These are phyloP conservation scores for Boletus fagicola DNA, from an alignment of 768 basidiomycete species.

Conservation along the genomic window DNA sequence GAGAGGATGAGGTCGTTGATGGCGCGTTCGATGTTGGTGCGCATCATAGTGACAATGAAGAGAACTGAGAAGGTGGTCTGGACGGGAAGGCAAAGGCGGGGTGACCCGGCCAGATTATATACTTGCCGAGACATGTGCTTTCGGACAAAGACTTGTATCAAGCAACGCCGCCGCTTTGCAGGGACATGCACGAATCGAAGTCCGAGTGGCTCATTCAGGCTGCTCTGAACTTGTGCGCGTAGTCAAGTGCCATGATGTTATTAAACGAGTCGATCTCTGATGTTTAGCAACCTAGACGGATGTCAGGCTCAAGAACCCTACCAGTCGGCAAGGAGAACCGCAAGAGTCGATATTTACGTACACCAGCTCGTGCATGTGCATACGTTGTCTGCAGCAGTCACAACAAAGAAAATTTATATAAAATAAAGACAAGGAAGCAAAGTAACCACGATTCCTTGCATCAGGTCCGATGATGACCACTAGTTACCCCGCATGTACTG, in stretches of 20 bases:
- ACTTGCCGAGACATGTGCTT: background rate
- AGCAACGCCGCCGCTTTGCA: background rate
- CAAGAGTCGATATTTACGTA: background rate
- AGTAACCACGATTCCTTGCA: background rate
- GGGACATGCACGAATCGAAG: background rate
- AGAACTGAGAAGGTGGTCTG: background rate
- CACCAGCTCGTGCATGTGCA: background rate
- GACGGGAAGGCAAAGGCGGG: background rate
- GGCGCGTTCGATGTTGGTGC: slow-evolving; percentile 14
- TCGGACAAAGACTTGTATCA: slow-evolving; percentile 7
- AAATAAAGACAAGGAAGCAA: background rate
- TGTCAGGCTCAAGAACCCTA: background rate
- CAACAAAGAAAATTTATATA: background rate
- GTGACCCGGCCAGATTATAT: background rate
- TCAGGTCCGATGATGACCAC: no score
- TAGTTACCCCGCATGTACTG: no score
- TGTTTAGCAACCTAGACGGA: background rate
- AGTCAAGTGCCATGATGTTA: background rate
- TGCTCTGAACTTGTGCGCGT: background rate
- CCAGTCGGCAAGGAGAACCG: background rate
- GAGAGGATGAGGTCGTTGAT: slow-evolving; percentile 9
- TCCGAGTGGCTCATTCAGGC: slow-evolving; percentile 2
- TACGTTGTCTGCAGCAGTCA: background rate
- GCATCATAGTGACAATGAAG: slow-evolving; percentile 5
- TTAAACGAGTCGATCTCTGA: background rate